phyloP scores from a whole-genome alignment of 805 yeast genomes.

The Dipodascus geniculatus region DNA sequence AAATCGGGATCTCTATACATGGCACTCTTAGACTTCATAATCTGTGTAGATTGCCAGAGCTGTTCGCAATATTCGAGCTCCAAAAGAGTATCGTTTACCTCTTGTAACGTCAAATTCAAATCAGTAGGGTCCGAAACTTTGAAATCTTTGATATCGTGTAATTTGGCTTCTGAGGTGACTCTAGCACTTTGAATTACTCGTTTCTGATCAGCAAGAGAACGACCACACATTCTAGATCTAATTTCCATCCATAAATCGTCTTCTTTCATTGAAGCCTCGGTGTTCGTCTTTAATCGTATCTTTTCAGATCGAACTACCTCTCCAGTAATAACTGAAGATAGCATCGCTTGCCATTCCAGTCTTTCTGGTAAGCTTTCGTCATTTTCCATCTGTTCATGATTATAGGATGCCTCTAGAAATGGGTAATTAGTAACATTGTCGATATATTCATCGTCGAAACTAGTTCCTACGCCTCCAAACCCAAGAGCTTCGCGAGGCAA shows the following conservation, averaged over 20 bases:
- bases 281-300: conserved; percentile 29
- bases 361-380: conserved; percentile 42
- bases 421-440: not conserved
- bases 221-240: conserved; percentile 67
- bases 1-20: conserved; percentile 53
- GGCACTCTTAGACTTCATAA: conserved; percentile 73
- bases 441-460: not conserved
- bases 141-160: conserved; percentile 58
- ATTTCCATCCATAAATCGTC: conserved; percentile 83
- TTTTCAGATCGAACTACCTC: conserved; percentile 90
- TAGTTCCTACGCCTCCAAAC: not conserved
- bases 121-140: conserved; percentile 29
- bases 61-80: conserved; percentile 57
- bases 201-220: conserved; percentile 69
- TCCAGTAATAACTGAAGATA: conserved; percentile 81
- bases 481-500: not conserved
- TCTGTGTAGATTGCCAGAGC: conserved; percentile 67
- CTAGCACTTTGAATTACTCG: conserved; percentile 58
- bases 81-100: conserved; percentile 46
- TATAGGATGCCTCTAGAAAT: not conserved
- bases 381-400: not conserved
- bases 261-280: conserved; percentile 35
- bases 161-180: conserved; percentile 56
- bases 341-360: conserved; percentile 93
- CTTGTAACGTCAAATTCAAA: conserved; percentile 31